Evolutionary conservation across 768 basidiomycete genomes (phyloP), one percentile per base, ranked within the genome.

Genomic region (Aureoboletus auriporus): DNA sequence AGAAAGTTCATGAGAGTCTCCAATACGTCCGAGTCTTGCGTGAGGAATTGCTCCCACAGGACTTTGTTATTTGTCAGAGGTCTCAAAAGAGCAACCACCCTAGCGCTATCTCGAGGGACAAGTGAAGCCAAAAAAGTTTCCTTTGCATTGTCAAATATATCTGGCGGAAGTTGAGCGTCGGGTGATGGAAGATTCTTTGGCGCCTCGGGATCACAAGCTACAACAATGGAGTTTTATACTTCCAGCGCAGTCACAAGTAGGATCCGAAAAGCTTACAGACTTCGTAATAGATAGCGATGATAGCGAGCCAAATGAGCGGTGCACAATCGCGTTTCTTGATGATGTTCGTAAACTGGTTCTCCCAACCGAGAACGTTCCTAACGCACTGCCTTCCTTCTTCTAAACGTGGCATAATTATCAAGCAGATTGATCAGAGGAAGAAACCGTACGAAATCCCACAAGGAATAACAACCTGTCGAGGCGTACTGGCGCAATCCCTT

Each of bases 321-420:
- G 47, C 44, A 23, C 49, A 59, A 5, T 47, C 4, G 13, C 6
- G n/a, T 20, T 42, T 44, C 8, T 40, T 23, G n/a, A 59, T 52
- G 34, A 56, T 45, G 1, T 29, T 37, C n/a, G 13, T 37, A 7
- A 59, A 59, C 26, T 47, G 17, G 7, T 29, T 12, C 31, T 31
- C 29, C 57, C 57, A 59, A 26, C 17, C 8, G 6, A 13, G 37
- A 12, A 59, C 45, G 29, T 45, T 47, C 23, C 46, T 44, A 27
- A 59, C 40, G 14, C 54, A 52, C 40, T 53, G 37, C 33, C 48
- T 59, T 16, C 57, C 57, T 26, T 59, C 50, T 33, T 50, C 57
- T 59, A 36, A 47, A 42, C 5, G 16, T 16, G 37, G 6, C 11
- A 20, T 38, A 38, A 23, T 23, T 33, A 33, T 33, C 31, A 13